These are phyloP conservation scores for Hydrangea macrophylla DNA, from an alignment of 148 eudicot species.

Conservation along the genomic window DNA sequence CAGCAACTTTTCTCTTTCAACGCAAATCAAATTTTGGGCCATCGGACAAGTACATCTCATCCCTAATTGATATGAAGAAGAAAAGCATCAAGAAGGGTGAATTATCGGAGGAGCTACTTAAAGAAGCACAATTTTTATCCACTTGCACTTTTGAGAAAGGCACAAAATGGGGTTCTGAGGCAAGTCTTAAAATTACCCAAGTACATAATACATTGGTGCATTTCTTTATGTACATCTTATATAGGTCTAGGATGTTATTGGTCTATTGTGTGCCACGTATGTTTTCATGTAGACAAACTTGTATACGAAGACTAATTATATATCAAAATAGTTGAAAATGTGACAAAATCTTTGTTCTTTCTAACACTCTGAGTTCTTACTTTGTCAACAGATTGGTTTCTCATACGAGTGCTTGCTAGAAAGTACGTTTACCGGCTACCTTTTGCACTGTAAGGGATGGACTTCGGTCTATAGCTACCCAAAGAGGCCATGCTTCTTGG, in stretches of 20 bases:
- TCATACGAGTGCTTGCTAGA: slow-evolving; percentile 13
- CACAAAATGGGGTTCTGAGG: slow-evolving; percentile 17
- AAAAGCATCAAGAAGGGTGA: background rate
- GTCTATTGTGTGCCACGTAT: background rate
- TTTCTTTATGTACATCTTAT: background rate
- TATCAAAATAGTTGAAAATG: background rate
- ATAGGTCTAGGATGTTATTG: background rate
- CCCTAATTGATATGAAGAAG: background rate
- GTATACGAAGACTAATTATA: background rate
- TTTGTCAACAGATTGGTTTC: slow-evolving; percentile 8
- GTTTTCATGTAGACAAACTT: background rate
- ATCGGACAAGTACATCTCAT: too few species aligned
- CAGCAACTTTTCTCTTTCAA: too few species aligned
- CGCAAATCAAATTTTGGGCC: too few species aligned
- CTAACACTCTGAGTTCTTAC: too few species aligned
- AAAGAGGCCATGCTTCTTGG: slow-evolving; percentile 14
- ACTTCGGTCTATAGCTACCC: slow-evolving; percentile 13
- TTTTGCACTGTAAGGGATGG: slow-evolving; percentile 15
- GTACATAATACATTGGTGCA: too few species aligned
- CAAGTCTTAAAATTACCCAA: too few species aligned
- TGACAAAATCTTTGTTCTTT: background rate
- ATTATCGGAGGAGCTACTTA: background rate
- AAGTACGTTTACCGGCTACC: slow-evolving; percentile 13
- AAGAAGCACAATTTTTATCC: slow-evolving; percentile 9
- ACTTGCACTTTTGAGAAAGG: slow-evolving; percentile 10